Base-by-base conservation (phyloP, 768 basidiomycete species). In the Termitomyces sp. region DNA sequence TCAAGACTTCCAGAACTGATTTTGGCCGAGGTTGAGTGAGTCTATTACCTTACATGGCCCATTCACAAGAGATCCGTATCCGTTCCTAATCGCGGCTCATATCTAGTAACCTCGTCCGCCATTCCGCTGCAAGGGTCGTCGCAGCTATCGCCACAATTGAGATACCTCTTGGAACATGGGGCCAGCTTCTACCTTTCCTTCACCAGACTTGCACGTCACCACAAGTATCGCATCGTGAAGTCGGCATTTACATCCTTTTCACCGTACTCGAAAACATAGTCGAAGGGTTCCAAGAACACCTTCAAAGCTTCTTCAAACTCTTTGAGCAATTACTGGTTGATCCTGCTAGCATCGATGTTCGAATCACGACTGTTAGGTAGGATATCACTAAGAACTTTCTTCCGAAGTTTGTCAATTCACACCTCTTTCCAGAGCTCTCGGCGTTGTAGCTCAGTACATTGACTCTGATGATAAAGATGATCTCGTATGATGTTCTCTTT, bases 131-230 rank as follows among this genome's bases (percentile, higher is more conserved):
- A 24, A 92, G 97, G 51, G 91, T 96, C 60, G 85, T 98, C 64
- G 92, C 96, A 46, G 90, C 94, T 61, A 91, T 98, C 75, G 96
- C 96, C 20, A 84, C 86, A 58, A 84, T 94, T 70, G 97, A 99
- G 73, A 82, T 98, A 61, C 84, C 88, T 16, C 72, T 82, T 57
- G 85, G 86, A 66, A 81, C 84, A 64, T 98, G 97, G 97, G 83
- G 89, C 2, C 81, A 88, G 59, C 90, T 99, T 50, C 83, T 98
- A 33, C 92, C 93, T 4, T 95, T 91, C 81, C 84, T 99, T 39
- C 83, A 91, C 68, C 81, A 87, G 65, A 87, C 92, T 9, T 90
- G 91, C 63, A 80, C 80, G 44, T 90, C 94, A 8, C 66, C 82
- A 2, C 74, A 83, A 58, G 86, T 85, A 32, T 74, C 83, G 0